A percentile compares a stretch with the other conserved stretches of the same genome.
Evolutionary conservation across 495 filamentous ascomycete genomes (phyloP).

Genomic region (Daldinia decipiens): DNA sequence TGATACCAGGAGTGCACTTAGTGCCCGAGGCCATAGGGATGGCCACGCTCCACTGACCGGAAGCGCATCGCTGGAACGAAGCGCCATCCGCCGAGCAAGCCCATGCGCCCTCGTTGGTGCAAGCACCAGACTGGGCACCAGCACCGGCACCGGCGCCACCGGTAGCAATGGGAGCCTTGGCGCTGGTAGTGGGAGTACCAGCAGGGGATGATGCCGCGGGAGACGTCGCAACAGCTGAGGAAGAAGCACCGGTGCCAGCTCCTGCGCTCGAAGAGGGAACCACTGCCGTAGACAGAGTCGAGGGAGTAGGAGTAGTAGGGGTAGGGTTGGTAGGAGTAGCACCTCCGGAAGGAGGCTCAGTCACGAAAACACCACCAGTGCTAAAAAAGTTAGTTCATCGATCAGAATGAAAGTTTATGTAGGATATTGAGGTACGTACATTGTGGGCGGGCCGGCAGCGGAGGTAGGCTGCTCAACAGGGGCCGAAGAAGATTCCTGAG

Average conservation of each 20-base stretch:
- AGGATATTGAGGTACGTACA: constrained; percentile 32
- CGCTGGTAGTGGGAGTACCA: constrained; percentile 37
- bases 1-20: constrained; percentile 64
- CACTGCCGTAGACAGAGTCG: constrained; percentile 41
- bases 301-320: constrained; percentile 22
- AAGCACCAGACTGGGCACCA: constrained; percentile 50
- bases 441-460: constrained; percentile 11
- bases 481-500: background rate
- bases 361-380: constrained; percentile 50
- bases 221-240: constrained; percentile 34
- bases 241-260: constrained; percentile 40
- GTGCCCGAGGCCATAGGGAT: constrained; percentile 69
- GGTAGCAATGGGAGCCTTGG: constrained; percentile 25
- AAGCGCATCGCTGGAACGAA: constrained; percentile 72
- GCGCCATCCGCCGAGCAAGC: constrained; percentile 69
- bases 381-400: constrained; percentile 36
- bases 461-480: background rate
- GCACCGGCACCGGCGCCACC: constrained; percentile 29
- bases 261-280: constrained; percentile 28
- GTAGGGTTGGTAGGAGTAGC: constrained; percentile 10
- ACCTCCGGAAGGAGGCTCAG: constrained; percentile 35
- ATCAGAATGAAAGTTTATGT: constrained; percentile 18
- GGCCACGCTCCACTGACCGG: constrained; percentile 65
- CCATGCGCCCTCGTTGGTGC: constrained; percentile 66
- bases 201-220: constrained; percentile 21